These are phyloP conservation scores for Tetradesmus lagerheimii DNA, from an alignment of 139 green algal genomes.

Conservation along the genomic window DNA sequence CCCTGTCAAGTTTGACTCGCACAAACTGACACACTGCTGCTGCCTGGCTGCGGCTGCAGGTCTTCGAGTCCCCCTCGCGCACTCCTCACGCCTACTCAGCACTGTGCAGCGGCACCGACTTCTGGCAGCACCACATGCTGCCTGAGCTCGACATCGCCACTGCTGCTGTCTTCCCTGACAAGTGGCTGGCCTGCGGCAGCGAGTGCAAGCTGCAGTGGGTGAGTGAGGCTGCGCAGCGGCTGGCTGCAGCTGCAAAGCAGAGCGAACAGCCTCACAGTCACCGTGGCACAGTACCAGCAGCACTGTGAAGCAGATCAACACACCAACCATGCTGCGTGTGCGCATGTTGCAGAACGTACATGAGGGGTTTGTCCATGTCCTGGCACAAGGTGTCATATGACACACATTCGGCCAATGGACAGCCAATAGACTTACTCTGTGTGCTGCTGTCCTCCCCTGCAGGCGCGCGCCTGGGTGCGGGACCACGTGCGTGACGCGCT, in stretches of 20 bases:
- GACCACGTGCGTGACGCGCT: slow-evolving; percentile 19
- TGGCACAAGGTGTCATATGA: too few relatives aligned
- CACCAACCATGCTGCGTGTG: too few relatives aligned
- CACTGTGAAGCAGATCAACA: too few relatives aligned
- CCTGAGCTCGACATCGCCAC: slow-evolving; percentile 30
- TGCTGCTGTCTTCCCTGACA: slow-evolving; percentile 24
- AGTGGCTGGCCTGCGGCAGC: slow-evolving; percentile 24
- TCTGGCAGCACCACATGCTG: slow-evolving; percentile 34
- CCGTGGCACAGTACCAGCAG: too few relatives aligned
- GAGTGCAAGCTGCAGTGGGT: not conserved
- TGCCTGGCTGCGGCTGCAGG: not conserved
- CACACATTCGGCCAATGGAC: too few relatives aligned
- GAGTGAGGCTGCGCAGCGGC: not conserved
- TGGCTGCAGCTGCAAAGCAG: too few relatives aligned
- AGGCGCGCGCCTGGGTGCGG: not conserved
- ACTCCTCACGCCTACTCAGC: slow-evolving; percentile 18
- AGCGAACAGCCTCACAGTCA: too few relatives aligned
- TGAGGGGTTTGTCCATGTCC: too few relatives aligned
- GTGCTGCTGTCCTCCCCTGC: not conserved
- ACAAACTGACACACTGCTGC: not conserved
- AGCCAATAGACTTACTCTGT: too few relatives aligned
- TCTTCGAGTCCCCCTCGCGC: not conserved
- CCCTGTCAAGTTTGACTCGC: too few relatives aligned
- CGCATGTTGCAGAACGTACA: too few relatives aligned
- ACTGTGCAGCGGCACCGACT: slow-evolving; percentile 16